Evolutionary conservation across 108 stramenopile genomes (phyloP).

Genomic region (Discostella stelligeroides): DNA sequence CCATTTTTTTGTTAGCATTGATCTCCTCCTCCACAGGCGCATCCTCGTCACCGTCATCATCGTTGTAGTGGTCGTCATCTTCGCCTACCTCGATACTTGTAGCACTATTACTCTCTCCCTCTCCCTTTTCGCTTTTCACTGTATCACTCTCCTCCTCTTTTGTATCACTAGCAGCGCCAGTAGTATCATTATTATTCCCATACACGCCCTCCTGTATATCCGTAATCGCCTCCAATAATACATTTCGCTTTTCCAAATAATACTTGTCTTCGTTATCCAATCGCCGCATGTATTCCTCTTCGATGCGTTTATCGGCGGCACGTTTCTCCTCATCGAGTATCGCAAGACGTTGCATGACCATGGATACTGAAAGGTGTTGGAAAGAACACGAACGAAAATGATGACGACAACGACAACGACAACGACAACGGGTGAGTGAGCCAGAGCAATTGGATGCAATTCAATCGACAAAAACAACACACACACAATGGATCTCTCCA

Average conservation of each 20-base stretch:
- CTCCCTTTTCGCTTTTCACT: no score
- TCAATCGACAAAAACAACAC: not conserved
- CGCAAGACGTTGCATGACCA: constrained; percentile 77
- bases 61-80: no score
- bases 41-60: no score
- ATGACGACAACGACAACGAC: no score
- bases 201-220: constrained; percentile 61
- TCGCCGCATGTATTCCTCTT: constrained; percentile 80
- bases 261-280: constrained; percentile 74
- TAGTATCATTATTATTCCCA: constrained; percentile 7
- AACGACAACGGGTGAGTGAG: not conserved
- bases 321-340: constrained; percentile 84
- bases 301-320: constrained; percentile 66
- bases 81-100: no score
- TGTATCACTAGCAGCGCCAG: no score
- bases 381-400: no score
- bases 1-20: no score
- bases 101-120: no score
- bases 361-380: constrained; percentile 35
- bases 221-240: constrained; percentile 75
- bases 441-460: constrained; percentile 5
- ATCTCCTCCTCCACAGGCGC: no score
- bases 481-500: no score
- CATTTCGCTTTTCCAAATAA: constrained; percentile 72
- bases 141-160: no score